Percentiles rank a stretch among this genome's conserved stretches.
Conservation (phyloP, 139 green algal species). For the Limnomonas spitsbergensis region DNA sequence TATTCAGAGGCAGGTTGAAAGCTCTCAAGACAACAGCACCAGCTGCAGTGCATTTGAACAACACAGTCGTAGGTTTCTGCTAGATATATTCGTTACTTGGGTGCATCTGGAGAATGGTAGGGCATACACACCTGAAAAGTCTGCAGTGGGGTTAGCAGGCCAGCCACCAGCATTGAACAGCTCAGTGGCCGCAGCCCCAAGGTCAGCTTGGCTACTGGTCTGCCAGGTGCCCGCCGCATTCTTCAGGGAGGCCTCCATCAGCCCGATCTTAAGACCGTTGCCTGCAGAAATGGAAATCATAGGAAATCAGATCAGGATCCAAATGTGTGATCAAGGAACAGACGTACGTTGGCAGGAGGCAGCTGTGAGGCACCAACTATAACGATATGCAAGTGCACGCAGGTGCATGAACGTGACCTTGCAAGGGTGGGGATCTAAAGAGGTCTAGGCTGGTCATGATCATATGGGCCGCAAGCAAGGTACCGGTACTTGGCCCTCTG, state of each 20-base stretch:
- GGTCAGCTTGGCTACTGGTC: neutral
- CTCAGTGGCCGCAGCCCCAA: slow-evolving; percentile 14
- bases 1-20: too few species aligned
- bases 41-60: too few species aligned
- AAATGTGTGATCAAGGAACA: neutral
- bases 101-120: neutral
- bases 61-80: too few species aligned
- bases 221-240: slow-evolving; percentile 22
- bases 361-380: neutral
- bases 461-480: too few species aligned
- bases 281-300: neutral
- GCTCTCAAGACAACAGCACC: too few species aligned
- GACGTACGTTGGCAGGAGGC: neutral
- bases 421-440: too few species aligned
- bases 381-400: too few species aligned
- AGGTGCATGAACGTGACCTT: too few species aligned
- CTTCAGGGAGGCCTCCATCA: slow-evolving; percentile 24
- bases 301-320: neutral
- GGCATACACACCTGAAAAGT: slow-evolving; percentile 21
- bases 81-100: too few species aligned
- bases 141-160: slow-evolving; percentile 26
- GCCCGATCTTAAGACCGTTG: slow-evolving; percentile 11
- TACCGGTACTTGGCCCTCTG: too few species aligned
- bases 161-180: slow-evolving; percentile 36
- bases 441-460: too few species aligned